Evolutionary conservation across 129 eudicot species (phyloP).

Genomic region (Escallonia rubra): DNA sequence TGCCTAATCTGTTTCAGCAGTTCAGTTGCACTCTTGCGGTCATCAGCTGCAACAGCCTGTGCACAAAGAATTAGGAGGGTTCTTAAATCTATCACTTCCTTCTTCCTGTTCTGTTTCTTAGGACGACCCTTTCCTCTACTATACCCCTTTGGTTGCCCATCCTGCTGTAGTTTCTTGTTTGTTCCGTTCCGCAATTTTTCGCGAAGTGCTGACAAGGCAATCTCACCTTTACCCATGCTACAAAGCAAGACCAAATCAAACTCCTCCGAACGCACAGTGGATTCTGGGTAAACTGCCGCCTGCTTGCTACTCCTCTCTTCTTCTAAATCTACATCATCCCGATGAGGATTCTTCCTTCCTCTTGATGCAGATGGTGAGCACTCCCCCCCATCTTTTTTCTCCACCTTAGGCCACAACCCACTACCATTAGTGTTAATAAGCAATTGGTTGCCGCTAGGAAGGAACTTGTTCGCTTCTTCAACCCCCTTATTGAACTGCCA

Average conservation of each 20-base stretch:
- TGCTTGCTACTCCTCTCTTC: slow-evolving; percentile 61
- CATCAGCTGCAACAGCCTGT: slow-evolving; percentile 64
- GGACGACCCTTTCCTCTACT: slow-evolving; percentile 44
- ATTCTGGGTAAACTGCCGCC: slow-evolving; percentile 56
- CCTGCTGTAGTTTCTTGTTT: slow-evolving; percentile 30
- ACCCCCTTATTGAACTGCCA: slow-evolving; percentile 69
- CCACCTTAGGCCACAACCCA: slow-evolving; percentile 3
- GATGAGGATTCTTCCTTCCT: slow-evolving; percentile 41
- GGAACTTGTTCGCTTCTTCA: slow-evolving; percentile 75
- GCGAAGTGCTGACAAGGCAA: slow-evolving; percentile 39
- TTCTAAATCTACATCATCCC: slow-evolving; percentile 37
- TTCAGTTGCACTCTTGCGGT: slow-evolving; percentile 53
- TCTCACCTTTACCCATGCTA: slow-evolving; percentile 42
- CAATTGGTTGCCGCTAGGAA: slow-evolving; percentile 36
- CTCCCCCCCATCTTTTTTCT: slow-evolving; percentile 8
- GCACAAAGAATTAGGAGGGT: slow-evolving; percentile 68
- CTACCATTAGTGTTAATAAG: slow-evolving; percentile 18
- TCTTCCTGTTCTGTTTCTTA: slow-evolving; percentile 50
- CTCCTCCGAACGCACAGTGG: slow-evolving; percentile 50
- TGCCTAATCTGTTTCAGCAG: slow-evolving; percentile 47
- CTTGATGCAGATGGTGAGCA: slow-evolving; percentile 15
- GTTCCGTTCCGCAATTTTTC: slow-evolving; percentile 42
- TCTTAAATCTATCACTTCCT: slow-evolving; percentile 73
- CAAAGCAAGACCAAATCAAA: slow-evolving; percentile 60
- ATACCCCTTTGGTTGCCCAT: slow-evolving; percentile 32